Evolutionary conservation across 805 yeast species (phyloP), one percentile per base, ranked within the genome.

Genomic region (Candida adriatica): DNA sequence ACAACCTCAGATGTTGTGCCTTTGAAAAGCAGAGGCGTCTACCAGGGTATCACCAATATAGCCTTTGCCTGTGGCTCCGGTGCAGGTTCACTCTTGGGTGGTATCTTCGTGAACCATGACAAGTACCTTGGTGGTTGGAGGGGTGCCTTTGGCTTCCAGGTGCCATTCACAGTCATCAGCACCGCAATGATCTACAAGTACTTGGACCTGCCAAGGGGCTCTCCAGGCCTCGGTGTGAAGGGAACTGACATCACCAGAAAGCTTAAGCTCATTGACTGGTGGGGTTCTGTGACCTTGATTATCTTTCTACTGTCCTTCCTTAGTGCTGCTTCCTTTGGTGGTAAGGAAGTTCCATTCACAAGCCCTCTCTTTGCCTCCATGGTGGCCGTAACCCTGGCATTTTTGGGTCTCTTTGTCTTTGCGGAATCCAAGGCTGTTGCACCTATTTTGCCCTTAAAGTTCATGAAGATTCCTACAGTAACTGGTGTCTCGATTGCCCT

Each of bases 41-140:
- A 73, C 54, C 96, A 87, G 51, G 96, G 96, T 1, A 53, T 82
- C 31, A 81, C 81, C 21, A 86, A 86, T 52, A 63, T 86, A 13
- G 75, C 74, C 25, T 87, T 70, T 49, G 90, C 87, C 10, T 50
- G 75, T 13, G 96, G 96, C 5, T 78, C 85, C 2, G 78, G 81
- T 1, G 53, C 69, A 28, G 94, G 94, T 11, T 88, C 87, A 2
- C 51, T 71, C 4, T 47, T 74, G 25, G 82, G 80, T 18, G 85
- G 86, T 5, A 39, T 66, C 18, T 57, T 77, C 30, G 52, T 46
- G 13, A 44, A 39, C 19, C 79, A 61, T 57, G 31, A 24, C n/a
- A 30, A 26, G 10, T 8, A 29, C 2, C 19, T 50, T 6, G 54
- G 52, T 24, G 87, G 87, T 4, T 52, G 73, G 46, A 66, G 34